Base-by-base conservation (phyloP, 2,329 filamentous ascomycete genomes). In the Sarocladiaceae sp. region DNA sequence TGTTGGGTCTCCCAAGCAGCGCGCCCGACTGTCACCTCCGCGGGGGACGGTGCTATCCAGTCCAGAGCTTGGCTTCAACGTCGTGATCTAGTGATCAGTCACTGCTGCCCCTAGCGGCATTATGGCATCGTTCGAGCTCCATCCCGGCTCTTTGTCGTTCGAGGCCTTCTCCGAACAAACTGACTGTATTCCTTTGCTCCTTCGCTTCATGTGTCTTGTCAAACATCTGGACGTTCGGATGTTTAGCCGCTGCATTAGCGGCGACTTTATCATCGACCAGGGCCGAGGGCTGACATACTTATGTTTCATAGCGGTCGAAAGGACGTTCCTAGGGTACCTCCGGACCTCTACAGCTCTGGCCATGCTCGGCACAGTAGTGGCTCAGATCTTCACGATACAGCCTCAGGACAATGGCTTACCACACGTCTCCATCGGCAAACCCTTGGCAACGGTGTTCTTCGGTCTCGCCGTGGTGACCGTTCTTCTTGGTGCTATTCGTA, bases 301-400 rank as follows among this genome's bases (percentile, higher is more conserved):
- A 33, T 3, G 6, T 45, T 47, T 24, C 40, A 40, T 35, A 88
- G 84, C 85, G 29, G 74, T 88, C 45, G 83, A 89, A 62, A 71
- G 84, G 46, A 89, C 84, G 15, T 89, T 83, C 56, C 74, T 89
- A 15, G 82, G 74, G 23, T 88, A 88, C 59, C 70, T 88, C 23
- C 76, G 84, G 16, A 88, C 83, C 2, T 85, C 82, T 0, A 63
- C 85, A 29, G 71, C 76, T n/a, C 68, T 88, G 31, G 80, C 82
- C 12, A 82, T 86, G 64, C 65, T 80, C 16, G 82, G 83, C 15
- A 76, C 83, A 3, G 53, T 78, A 3, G 72, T 83, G 21, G 78
- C 82, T 0, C 84, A 88, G 55, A 72, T 88, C 6, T 86, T 85
- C 53, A 70, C 74, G 16, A 68, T 78, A 23, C 57, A 68, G 20